These are phyloP conservation scores for Beauveria scarabaeidicola DNA, from an alignment of 2,329 filamentous ascomycete genomes.

Conservation along the genomic window DNA sequence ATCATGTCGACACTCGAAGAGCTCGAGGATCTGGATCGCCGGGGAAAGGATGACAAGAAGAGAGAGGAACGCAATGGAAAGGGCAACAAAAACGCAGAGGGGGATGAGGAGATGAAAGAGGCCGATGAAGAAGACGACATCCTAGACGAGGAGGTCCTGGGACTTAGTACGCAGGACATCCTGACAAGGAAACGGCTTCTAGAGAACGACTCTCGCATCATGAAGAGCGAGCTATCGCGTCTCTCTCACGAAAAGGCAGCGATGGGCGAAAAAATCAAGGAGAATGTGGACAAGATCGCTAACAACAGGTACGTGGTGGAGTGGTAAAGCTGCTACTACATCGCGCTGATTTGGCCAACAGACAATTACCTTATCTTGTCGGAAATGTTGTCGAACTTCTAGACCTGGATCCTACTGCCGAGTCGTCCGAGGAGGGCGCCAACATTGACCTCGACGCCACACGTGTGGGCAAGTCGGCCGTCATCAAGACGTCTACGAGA, in stretches of 20 bases:
- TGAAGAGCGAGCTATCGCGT: constrained; percentile 94
- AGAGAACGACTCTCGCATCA: constrained; percentile 96
- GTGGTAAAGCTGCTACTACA: not conserved
- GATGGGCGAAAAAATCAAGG: constrained; percentile 99
- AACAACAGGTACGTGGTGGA: constrained; percentile 72
- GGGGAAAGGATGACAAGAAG: constrained; percentile 63
- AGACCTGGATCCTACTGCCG: constrained; percentile 90
- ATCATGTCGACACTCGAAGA: constrained; percentile 87
- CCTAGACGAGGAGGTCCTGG: constrained; percentile 87
- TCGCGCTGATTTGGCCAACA: constrained; percentile 28
- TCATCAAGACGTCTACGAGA: constrained; percentile 97
- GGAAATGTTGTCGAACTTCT: constrained; percentile 97
- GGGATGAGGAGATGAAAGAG: constrained; percentile 88
- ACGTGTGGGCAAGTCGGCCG: constrained; percentile 92
- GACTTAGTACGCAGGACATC: constrained; percentile 90
- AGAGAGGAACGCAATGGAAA: constrained; percentile 26
- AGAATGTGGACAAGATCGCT: constrained; percentile 97
- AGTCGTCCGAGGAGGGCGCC: constrained; percentile 93
- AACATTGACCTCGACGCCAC: constrained; percentile 98
- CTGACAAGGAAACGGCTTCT: constrained; percentile 81
- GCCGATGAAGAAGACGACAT: constrained; percentile 59
- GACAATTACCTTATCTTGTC: constrained; percentile 95
- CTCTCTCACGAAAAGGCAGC: constrained; percentile 90
- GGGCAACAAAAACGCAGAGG: constrained; percentile 45
- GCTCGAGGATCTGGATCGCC: constrained; percentile 79